These are phyloP conservation scores for Ganoderma lucidum DNA, from an alignment of 1,284 basidiomycete genomes.

Conservation along the genomic window DNA sequence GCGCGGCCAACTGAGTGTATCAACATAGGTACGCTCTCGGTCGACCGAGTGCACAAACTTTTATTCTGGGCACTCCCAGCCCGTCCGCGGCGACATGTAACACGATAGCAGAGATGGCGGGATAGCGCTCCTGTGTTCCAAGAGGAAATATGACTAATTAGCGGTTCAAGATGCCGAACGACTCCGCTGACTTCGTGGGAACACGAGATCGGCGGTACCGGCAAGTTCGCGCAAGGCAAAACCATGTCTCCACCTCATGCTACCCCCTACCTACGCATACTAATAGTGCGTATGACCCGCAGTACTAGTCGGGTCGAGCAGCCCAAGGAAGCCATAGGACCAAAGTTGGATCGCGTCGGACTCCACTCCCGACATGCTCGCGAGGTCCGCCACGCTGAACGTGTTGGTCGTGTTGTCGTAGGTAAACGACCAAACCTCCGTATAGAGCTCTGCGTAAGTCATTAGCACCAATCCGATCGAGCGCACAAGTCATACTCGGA, in stretches of 20 bases:
- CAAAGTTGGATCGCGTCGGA: constrained; percentile 41
- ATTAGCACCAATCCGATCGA: not conserved
- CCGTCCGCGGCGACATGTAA: not conserved
- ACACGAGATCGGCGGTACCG: not conserved
- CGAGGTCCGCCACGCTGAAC: constrained; percentile 37
- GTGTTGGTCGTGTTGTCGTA: constrained; percentile 36
- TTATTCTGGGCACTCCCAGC: not conserved
- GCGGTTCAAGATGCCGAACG: not conserved
- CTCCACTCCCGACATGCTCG: constrained; percentile 36
- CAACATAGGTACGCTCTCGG: not conserved
- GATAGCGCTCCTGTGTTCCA: not conserved
- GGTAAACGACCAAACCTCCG: constrained; percentile 40
- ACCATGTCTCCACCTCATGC: not conserved
- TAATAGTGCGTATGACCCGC: not conserved
- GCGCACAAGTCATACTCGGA: not conserved
- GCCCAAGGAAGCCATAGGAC: constrained; percentile 34
- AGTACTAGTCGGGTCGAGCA: constrained; percentile 22
- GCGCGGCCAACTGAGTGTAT: not conserved
- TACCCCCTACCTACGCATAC: not conserved
- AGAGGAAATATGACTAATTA: not conserved
- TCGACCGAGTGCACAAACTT: not conserved
- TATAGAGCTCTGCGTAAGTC: constrained; percentile 30
- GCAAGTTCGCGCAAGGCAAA: not conserved
- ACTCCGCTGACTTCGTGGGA: not conserved
- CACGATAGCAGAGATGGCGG: not conserved